Evolutionary conservation across 306 rosid genomes (phyloP), one percentile per base, ranked within the genome.

Genomic region (Castanopsis chinensis): DNA sequence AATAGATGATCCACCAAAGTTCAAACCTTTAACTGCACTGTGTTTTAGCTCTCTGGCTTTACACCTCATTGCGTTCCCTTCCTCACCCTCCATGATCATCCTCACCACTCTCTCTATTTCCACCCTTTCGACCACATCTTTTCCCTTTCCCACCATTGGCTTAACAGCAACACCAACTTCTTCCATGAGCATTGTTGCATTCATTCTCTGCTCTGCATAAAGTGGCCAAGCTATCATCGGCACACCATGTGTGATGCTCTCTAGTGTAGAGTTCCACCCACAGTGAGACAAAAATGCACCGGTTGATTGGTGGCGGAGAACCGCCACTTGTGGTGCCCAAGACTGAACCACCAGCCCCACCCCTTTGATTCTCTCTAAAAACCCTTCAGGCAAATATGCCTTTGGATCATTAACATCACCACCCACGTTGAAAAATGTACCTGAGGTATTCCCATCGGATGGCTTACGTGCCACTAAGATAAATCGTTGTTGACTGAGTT

Each of bases 181-280:
- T 56, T 85, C 86, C 28, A 4, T 82, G 19, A 84, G 56, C 63
- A 69, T 60, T 14, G 88, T 77, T 4, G 88, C 88, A 8, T 88
- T 88, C 79, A 76, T 77, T 65, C 69, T 84, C 52, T 88, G 92
- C 72, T 88, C 92, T 1, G 84, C 83, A 27, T 82, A 88, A 10
- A 88, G 76, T 20, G 90, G 87, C 92, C 92, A 86, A n/a, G 82
- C 76, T 1, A 88, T 82, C 76, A 88, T 17, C 19, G 89, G 89
- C 53, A 88, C 86, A 5, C 92, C 92, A 7, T 61, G 17, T 0
- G 27, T 43, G 14, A 88, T 5, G 27, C 92, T 86, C 78, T 88
- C 92, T 76, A 88, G 49, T 19, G 72, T 11, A 5, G 92, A 86
- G 79, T 88, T 88, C 92, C 92, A 86, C 13, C 92, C 90, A 55